Percentiles rank a stretch among this genome's conserved stretches.
Conservation (phyloP, 345 rosid species). For the Dipteronia dyeriana region DNA sequence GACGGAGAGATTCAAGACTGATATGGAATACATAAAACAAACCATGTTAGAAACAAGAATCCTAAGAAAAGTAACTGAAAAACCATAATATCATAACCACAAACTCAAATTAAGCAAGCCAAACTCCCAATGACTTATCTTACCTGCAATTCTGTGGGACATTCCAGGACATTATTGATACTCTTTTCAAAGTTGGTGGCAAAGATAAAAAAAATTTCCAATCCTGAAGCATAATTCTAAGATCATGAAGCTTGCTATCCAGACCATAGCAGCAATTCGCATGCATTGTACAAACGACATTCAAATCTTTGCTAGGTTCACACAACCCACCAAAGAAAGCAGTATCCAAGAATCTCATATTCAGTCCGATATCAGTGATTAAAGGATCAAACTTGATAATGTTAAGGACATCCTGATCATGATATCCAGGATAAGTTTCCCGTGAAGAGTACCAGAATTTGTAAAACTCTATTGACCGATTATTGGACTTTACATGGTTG, state of each 20-base stretch:
- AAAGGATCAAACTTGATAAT: conserved; percentile 56
- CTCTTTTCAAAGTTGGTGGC: conserved; percentile 50
- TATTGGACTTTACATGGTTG: conserved; percentile 63
- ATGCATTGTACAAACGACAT: conserved; percentile 81
- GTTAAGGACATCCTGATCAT: conserved; percentile 83
- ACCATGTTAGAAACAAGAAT: conserved; percentile 6
- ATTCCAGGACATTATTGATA: conserved; percentile 52
- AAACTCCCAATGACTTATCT: not conserved
- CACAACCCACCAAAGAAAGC: conserved; percentile 82
- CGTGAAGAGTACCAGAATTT: conserved; percentile 76
- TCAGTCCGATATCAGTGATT: conserved; percentile 48
- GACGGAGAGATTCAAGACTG: conserved; percentile 56
- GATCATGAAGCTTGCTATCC: conserved; percentile 78
- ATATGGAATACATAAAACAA: not conserved
- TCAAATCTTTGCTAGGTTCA: conserved; percentile 80
- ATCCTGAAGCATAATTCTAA: conserved; percentile 75
- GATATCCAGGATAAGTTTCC: conserved; percentile 53
- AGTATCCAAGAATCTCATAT: conserved; percentile 74
- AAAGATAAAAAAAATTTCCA: conserved; percentile 65
- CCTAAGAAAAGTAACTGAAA: not conserved
- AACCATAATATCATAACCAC: not conserved
- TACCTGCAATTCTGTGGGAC: conserved; percentile 91
- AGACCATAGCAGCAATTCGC: conserved; percentile 84
- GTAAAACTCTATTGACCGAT: conserved; percentile 74
- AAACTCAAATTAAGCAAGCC: not conserved